phyloP scores from a whole-genome alignment of 2,329 filamentous ascomycete genomes.

The Knoxdaviesia proteae region DNA sequence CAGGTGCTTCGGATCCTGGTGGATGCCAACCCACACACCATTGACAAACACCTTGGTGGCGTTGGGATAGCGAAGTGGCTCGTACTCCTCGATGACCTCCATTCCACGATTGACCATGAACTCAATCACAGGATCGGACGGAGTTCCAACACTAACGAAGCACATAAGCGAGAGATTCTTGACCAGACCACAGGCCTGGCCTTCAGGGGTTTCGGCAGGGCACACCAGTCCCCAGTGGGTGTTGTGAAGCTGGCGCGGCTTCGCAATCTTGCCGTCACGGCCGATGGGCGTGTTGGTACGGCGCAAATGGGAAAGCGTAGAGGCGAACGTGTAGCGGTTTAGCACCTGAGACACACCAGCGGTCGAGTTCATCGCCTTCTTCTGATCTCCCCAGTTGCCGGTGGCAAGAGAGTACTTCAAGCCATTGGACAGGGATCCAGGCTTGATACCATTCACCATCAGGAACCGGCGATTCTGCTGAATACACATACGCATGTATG shows the following conservation, averaged over 20 bases:
- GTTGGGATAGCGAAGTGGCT: conserved; percentile 64
- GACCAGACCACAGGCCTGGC: conserved; percentile 92
- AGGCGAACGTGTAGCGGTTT: conserved; percentile 94
- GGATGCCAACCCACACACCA: conserved; percentile 92
- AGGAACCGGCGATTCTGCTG: conserved; percentile 81
- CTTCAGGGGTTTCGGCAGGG: conserved; percentile 92
- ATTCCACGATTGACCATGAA: conserved; percentile 94
- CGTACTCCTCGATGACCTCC: conserved; percentile 92
- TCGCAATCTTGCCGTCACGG: conserved; percentile 93
- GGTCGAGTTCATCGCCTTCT: conserved; percentile 87
- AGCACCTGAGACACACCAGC: conserved; percentile 96
- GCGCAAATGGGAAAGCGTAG: conserved; percentile 86
- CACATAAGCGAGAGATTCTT: conserved; percentile 98
- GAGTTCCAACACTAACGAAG: conserved; percentile 88
- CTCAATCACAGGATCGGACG: conserved; percentile 72
- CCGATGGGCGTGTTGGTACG: conserved; percentile 96
- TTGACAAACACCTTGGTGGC: conserved; percentile 98
- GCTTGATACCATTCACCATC: conserved; percentile 75
- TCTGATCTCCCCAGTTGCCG: conserved; percentile 98
- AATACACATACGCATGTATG: conserved; percentile 80
- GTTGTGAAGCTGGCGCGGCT: conserved; percentile 93
- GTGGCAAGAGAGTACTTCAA: conserved; percentile 94
- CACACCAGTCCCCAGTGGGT: conserved; percentile 97
- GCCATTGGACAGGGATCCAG: conserved; percentile 75
- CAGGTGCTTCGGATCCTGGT: conserved; percentile 70